Conservation (phyloP, 2,329 filamentous ascomycete genomes). For the Fusarium napiforme region DNA sequence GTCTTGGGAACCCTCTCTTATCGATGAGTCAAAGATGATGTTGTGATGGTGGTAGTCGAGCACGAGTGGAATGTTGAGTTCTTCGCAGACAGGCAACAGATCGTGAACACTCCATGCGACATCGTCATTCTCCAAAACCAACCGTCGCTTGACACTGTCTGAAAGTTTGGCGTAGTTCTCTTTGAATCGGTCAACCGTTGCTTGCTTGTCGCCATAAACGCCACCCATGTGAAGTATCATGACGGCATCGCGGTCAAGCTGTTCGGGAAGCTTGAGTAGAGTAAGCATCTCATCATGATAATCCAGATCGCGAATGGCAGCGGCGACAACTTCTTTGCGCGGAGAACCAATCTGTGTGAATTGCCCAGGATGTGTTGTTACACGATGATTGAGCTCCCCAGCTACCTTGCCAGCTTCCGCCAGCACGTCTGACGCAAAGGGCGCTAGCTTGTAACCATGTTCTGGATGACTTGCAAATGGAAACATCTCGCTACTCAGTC, state of each 20-base stretch:
- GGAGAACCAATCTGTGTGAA: constrained; percentile 94
- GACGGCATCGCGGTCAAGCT: constrained; percentile 85
- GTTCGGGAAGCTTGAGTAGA: constrained; percentile 79
- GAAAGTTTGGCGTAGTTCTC: constrained; percentile 76
- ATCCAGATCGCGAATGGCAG: constrained; percentile 81
- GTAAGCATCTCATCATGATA: constrained; percentile 89
- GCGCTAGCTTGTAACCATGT: constrained; percentile 85
- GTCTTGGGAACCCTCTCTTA: constrained; percentile 86
- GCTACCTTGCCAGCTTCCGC: constrained; percentile 81
- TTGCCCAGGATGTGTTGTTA: constrained; percentile 92
- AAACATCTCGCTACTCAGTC: constrained; percentile 95
- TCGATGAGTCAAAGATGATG: constrained; percentile 80
- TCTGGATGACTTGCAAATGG: constrained; percentile 91
- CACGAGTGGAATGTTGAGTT: constrained; percentile 91
- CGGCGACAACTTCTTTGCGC: constrained; percentile 78
- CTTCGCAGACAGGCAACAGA: constrained; percentile 87
- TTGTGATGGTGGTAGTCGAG: constrained; percentile 97
- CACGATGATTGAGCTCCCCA: constrained; percentile 80
- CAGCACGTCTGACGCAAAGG: constrained; percentile 83
- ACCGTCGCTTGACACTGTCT: constrained; percentile 76
- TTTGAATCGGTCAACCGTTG: constrained; percentile 81
- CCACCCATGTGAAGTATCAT: constrained; percentile 97
- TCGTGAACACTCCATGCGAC: constrained; percentile 94
- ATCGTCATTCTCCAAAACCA: constrained; percentile 95
- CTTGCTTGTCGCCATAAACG: constrained; percentile 85